Percentiles rank a stretch among this genome's conserved stretches.
These are phyloP conservation scores for Coemansia nantahalensis DNA, from an alignment of 192 early-diverging fungal genomes.

Conservation along the genomic window DNA sequence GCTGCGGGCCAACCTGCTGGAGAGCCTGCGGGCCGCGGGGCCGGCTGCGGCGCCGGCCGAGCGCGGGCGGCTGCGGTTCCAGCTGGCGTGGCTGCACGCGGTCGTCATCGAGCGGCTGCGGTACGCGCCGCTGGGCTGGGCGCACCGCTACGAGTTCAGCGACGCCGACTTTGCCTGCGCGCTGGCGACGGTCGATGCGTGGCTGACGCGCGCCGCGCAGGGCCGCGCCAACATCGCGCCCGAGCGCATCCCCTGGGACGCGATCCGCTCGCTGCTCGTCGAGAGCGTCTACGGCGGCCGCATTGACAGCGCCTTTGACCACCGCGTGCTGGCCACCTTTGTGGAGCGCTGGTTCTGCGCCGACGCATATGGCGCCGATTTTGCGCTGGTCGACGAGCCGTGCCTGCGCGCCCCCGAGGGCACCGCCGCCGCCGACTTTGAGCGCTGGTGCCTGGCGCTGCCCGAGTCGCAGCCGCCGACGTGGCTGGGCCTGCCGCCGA, in stretches of 20 bases:
- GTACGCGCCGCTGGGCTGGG: slow-evolving; percentile 97
- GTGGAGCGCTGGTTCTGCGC: slow-evolving; percentile 79
- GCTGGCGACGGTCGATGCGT: slow-evolving; percentile 81
- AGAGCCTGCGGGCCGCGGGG: slow-evolving; percentile 63
- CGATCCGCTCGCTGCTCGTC: slow-evolving; percentile 79
- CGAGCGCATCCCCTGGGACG: slow-evolving; percentile 94
- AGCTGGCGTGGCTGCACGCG: slow-evolving; percentile 96
- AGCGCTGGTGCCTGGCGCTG: slow-evolving; percentile 83
- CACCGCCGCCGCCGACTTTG: slow-evolving; percentile 77
- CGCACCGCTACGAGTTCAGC: slow-evolving; percentile 96
- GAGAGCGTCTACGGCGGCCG: slow-evolving; percentile 96
- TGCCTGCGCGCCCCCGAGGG: slow-evolving; percentile 80
- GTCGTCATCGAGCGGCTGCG: slow-evolving; percentile 93
- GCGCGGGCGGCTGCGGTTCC: slow-evolving; percentile 85
- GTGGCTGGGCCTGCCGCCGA: slow-evolving; percentile 93
- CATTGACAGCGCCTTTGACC: slow-evolving; percentile 92
- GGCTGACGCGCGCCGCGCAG: slow-evolving; percentile 78
- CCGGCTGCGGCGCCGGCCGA: slow-evolving; percentile 73
- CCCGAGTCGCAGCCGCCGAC: slow-evolving; percentile 93
- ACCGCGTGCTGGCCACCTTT: slow-evolving; percentile 80
- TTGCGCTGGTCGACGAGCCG: slow-evolving; percentile 64
- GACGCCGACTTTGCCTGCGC: slow-evolving; percentile 96
- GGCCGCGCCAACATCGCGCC: slow-evolving; percentile 90
- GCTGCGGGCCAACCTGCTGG: slow-evolving; percentile 87
- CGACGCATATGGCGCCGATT: slow-evolving; percentile 76